Conservation (phyloP, 1,284 basidiomycete genomes). For the Sporisorium graminicola region DNA sequence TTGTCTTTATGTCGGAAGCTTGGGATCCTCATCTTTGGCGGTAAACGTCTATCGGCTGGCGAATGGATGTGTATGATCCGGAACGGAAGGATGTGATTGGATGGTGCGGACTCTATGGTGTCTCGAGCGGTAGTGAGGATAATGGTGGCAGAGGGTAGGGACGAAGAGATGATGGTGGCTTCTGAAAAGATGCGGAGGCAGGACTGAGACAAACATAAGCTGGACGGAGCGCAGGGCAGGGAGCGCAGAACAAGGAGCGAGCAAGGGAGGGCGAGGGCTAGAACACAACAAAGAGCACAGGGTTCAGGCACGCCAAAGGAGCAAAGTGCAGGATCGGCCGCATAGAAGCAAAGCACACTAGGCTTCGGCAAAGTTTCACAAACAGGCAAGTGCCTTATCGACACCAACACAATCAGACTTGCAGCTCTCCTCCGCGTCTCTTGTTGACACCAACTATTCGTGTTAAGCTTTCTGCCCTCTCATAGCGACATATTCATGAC, state of each 20-base stretch:
- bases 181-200: no score
- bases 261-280: not conserved
- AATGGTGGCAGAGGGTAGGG: not conserved
- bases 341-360: not conserved
- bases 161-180: not conserved
- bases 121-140: no score
- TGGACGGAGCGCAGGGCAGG: not conserved
- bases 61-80: not conserved
- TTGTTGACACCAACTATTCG: no score
- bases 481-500: no score
- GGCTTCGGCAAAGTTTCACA: not conserved
- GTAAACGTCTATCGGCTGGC: slow-evolving; percentile 4
- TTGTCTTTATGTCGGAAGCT: slow-evolving; percentile 23
- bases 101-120: no score
- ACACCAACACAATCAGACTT: no score
- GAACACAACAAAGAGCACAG: not conserved
- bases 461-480: no score
- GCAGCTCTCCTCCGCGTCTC: no score
- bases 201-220: not conserved
- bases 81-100: not conserved
- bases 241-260: no score
- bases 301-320: not conserved
- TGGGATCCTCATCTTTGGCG: slow-evolving; percentile 22
- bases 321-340: not conserved
- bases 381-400: not conserved